phyloP scores from a whole-genome alignment of 768 basidiomycete species.

The Trametes cinnabarina region DNA sequence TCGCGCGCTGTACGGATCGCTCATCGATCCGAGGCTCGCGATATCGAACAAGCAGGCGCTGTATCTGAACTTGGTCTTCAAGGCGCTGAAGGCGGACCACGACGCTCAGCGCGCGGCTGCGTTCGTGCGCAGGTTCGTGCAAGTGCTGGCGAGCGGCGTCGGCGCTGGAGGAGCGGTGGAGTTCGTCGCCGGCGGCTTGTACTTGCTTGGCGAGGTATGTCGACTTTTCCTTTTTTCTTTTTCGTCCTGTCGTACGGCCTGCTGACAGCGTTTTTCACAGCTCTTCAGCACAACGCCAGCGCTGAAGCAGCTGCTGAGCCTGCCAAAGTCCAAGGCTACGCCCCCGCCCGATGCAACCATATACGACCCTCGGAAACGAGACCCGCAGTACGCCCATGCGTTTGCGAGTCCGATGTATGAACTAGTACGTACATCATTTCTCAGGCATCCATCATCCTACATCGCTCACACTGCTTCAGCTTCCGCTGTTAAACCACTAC shows the following conservation, averaged over 20 bases:
- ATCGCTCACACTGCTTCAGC: slow-evolving; percentile 31
- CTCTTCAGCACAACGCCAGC: slow-evolving; percentile 49
- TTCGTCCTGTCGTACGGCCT: background rate
- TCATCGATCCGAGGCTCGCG: slow-evolving; percentile 78
- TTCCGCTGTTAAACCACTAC: slow-evolving; percentile 79
- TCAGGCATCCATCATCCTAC: background rate
- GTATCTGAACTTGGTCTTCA: slow-evolving; percentile 94
- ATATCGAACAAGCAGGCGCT: slow-evolving; percentile 91
- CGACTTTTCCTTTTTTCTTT: background rate
- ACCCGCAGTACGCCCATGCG: slow-evolving; percentile 84
- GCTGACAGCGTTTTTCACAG: slow-evolving; percentile 28
- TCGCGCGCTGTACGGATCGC: slow-evolving; percentile 84
- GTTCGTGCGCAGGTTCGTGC: slow-evolving; percentile 79
- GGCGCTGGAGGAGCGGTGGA: slow-evolving; percentile 71
- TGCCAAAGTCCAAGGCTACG: slow-evolving; percentile 16
- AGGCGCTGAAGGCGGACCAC: slow-evolving; percentile 72
- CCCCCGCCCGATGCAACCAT: slow-evolving; percentile 2
- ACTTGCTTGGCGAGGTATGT: slow-evolving; percentile 79
- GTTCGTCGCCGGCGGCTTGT: slow-evolving; percentile 87
- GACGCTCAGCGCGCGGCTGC: slow-evolving; percentile 67
- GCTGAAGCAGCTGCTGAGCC: slow-evolving; percentile 43
- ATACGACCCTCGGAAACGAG: slow-evolving; percentile 89
- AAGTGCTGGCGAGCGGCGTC: slow-evolving; percentile 63
- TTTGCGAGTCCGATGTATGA: slow-evolving; percentile 85
- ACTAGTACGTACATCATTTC: slow-evolving; percentile 60